Conservation (phyloP, 345 rosid species). For the Eucalyptus sp. region DNA sequence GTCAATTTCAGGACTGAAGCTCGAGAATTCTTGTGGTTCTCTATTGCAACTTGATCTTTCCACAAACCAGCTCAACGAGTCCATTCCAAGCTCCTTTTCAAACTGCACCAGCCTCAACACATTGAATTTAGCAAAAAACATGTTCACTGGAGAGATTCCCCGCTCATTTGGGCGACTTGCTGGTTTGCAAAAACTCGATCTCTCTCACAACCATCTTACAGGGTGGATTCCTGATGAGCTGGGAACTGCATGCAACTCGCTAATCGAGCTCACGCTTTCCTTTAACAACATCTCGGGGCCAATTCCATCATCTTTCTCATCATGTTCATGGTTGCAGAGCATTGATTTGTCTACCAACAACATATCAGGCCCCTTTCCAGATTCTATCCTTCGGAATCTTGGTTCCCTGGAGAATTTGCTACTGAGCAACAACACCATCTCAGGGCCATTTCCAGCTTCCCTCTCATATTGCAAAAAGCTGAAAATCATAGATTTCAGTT, state of each 20-base stretch:
- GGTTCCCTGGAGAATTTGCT: slow-evolving; percentile 52
- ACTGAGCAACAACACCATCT: slow-evolving; percentile 59
- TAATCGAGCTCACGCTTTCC: slow-evolving; percentile 48
- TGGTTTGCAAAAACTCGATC: slow-evolving; percentile 56
- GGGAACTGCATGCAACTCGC: slow-evolving; percentile 56
- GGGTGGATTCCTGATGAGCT: slow-evolving; percentile 85
- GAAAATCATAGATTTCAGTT: slow-evolving; percentile 59
- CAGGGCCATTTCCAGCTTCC: slow-evolving; percentile 64
- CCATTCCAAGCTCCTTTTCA: slow-evolving; percentile 47
- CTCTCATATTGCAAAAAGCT: slow-evolving; percentile 59
- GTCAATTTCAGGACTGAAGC: slow-evolving; percentile 46
- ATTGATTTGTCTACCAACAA: slow-evolving; percentile 88
- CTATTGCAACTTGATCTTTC: slow-evolving; percentile 64
- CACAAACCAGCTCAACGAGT: slow-evolving; percentile 37
- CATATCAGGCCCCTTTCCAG: slow-evolving; percentile 67
- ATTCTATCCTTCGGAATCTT: slow-evolving; percentile 39
- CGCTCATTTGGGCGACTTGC: slow-evolving; percentile 38
- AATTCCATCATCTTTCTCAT: slow-evolving; percentile 49
- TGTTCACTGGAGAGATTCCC: slow-evolving; percentile 62
- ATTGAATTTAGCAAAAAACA: slow-evolving; percentile 52
- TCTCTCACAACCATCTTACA: slow-evolving; percentile 58
- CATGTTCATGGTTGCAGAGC: slow-evolving; percentile 57
- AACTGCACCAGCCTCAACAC: slow-evolving; percentile 70
- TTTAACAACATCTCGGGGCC: slow-evolving; percentile 75
- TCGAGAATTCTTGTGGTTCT: slow-evolving; percentile 45